phyloP scores from a whole-genome alignment of 2,329 filamentous ascomycete species.

The Pseudodiploospora longispora region DNA sequence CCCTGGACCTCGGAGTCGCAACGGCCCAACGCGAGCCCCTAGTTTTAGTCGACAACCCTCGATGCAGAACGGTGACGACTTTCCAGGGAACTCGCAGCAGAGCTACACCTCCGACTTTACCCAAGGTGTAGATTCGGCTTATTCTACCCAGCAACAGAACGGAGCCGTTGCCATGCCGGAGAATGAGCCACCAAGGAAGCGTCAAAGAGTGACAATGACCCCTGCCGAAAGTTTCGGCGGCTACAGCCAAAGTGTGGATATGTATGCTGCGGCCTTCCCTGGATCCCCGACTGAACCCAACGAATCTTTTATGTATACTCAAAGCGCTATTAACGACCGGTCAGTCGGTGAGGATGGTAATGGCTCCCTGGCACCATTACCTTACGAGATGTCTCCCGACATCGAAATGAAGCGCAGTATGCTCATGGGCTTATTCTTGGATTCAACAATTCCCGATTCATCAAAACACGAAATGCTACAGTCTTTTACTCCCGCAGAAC shows the following conservation, averaged over 20 bases:
- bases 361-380: constrained; percentile 57
- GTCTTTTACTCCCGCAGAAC: constrained; percentile 66
- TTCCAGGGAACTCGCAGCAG: constrained; percentile 73
- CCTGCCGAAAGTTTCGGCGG: constrained; percentile 52
- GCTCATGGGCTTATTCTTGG: constrained; percentile 76
- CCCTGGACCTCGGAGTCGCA: constrained; percentile 60
- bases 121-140: constrained; percentile 53
- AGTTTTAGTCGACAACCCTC: constrained; percentile 66
- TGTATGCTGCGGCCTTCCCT: constrained; percentile 42
- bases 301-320: constrained; percentile 66
- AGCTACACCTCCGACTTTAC: constrained; percentile 71
- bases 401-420: constrained; percentile 74
- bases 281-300: constrained; percentile 73
- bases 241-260: constrained; percentile 40
- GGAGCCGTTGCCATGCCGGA: constrained; percentile 39
- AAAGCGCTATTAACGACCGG: constrained; percentile 36
- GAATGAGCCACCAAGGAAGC: constrained; percentile 73
- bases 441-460: constrained; percentile 60
- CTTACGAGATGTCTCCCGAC: constrained; percentile 51
- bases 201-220: constrained; percentile 51
- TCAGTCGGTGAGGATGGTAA: constrained; percentile 41
- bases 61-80: constrained; percentile 60
- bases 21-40: constrained; percentile 56
- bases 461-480: constrained; percentile 70
- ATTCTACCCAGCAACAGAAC: constrained; percentile 47